Evolutionary conservation across 2,329 filamentous ascomycete species (phyloP), one percentile per base, ranked within the genome.

Genomic region (Verticillium dahliae): DNA sequence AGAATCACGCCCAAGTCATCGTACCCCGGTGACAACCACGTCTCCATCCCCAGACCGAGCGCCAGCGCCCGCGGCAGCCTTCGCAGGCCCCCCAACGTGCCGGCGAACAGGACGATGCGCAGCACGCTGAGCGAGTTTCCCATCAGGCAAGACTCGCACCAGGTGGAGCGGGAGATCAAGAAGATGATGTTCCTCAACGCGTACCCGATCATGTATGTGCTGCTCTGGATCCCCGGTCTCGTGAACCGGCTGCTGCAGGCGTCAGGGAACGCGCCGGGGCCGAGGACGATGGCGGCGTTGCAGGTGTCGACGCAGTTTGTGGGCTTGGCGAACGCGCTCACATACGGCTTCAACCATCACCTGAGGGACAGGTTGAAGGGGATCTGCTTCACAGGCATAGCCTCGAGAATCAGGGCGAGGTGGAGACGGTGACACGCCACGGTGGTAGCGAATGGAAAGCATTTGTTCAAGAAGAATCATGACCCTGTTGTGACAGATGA

Each of bases 161-260:
- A 65, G 45, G 62, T 65, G 31, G 65, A 68, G 63, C 66, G 61
- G 54, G 67, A 70, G 61, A 66, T 73, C 34, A 69, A 69, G 56
- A 70, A 69, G 57, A 71, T 76, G 63, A 67, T 76, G 22, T 64
- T 75, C 7, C 66, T 76, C 58, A 75, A 75, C 60, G 74, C 71
- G 1, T 76, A 76, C 57, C 74, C 74, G 1, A 70, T 74, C 55
- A 69, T 69, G 41, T 76, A 74, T 65, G 70, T 76, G 54, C 56
- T 75, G 5, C 69, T 76, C n/a, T 76, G 72, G 73, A 68, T 76
- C 6, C 75, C 74, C 0, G 75, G 74, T 6, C 70, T 77, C 60
- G 62, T 66, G 39, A 77, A 75, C 66, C 69, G 72, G 34, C 58
- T 72, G 50, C 67, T 67, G 50, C 73, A 73, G 64, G 69, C 65